Conservation (phyloP, 305 asterid genomes). For the Ilex paraguariensis region DNA sequence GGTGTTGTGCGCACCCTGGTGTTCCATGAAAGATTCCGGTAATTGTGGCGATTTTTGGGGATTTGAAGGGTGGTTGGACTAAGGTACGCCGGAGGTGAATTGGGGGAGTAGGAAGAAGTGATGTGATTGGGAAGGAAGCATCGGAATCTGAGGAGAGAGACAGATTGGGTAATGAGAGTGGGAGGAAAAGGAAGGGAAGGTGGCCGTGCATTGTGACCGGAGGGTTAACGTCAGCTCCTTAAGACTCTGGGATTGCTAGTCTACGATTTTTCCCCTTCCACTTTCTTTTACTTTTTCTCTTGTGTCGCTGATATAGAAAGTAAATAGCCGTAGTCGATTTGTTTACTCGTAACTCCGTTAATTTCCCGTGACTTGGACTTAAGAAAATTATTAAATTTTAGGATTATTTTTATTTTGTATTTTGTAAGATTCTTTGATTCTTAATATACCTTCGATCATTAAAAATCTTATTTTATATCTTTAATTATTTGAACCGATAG, state of each 20-base stretch:
- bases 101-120: neutral
- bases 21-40: conserved; percentile 7
- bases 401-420: no score
- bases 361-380: no score
- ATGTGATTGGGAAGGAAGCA: neutral
- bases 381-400: no score
- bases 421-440: no score
- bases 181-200: conserved; percentile 5
- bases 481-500: no score
- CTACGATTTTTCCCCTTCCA: conserved; percentile 7
- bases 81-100: conserved; percentile 9
- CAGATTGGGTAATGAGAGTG: neutral
- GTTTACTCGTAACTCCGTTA: no score
- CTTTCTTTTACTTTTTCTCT: neutral
- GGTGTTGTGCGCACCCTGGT: conserved; percentile 4
- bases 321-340: no score
- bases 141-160: neutral
- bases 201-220: conserved; percentile 25
- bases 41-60: conserved; percentile 1
- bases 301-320: no score
- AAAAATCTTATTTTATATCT: no score
- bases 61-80: neutral
- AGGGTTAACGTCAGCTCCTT: conserved; percentile 19
- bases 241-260: conserved; percentile 6
- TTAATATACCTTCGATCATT: no score